phyloP scores from a whole-genome alignment of 2,329 filamentous ascomycete species.

The Pseudocercospora cruenta region DNA sequence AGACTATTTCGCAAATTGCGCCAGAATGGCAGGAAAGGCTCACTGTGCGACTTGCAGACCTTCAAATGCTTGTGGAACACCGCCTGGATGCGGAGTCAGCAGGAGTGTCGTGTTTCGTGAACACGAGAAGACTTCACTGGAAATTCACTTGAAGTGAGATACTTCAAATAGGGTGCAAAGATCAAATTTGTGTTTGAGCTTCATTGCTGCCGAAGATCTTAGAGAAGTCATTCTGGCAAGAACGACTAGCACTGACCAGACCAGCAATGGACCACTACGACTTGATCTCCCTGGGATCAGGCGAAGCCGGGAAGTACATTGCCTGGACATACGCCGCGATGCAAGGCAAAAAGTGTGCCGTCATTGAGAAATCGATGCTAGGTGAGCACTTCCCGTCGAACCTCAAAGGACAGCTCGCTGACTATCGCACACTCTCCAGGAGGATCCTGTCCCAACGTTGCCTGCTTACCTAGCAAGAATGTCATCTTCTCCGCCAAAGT shows the following conservation, averaged over 20 bases:
- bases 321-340: constrained; percentile 10
- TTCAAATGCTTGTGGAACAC: background rate
- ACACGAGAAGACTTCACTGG: background rate
- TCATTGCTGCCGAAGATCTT: too few relatives aligned
- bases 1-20: too few relatives aligned
- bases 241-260: too few relatives aligned
- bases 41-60: too few relatives aligned
- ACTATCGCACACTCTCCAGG: background rate
- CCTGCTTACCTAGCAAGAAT: constrained; percentile 18
- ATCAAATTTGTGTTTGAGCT: too few relatives aligned
- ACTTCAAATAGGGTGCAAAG: too few relatives aligned
- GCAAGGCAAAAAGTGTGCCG: constrained; percentile 14
- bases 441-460: constrained; percentile 17
- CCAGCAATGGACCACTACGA: constrained; percentile 4
- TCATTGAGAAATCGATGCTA: constrained; percentile 11
- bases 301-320: constrained; percentile 12
- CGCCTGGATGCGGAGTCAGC: background rate
- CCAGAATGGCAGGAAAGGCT: too few relatives aligned
- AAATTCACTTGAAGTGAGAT: too few relatives aligned
- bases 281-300: constrained; percentile 6
- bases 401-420: too few relatives aligned
- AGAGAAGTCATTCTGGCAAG: too few relatives aligned
- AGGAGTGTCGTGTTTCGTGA: background rate
- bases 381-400: background rate
- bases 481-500: constrained; percentile 15